phyloP scores from a whole-genome alignment of 768 basidiomycete species.

The Coprinopsis cinerea region DNA sequence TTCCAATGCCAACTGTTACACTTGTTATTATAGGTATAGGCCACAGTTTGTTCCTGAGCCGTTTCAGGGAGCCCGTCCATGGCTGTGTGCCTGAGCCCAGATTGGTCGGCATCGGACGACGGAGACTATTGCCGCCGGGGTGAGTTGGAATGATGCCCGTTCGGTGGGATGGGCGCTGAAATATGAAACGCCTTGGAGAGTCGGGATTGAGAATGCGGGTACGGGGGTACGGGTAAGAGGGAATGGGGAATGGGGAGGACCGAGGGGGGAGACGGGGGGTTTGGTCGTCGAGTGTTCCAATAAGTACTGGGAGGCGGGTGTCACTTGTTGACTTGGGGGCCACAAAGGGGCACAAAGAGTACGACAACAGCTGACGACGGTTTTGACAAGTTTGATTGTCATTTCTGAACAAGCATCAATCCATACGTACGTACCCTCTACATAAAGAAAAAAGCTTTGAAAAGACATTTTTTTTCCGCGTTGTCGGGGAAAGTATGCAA shows the following conservation, averaged over 20 bases:
- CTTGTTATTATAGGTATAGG: no score
- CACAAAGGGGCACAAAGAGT: not conserved
- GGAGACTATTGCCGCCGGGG: not conserved
- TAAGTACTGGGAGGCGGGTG: not conserved
- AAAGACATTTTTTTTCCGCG: not conserved
- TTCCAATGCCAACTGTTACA: not conserved
- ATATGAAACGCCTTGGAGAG: no score
- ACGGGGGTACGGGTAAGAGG: no score
- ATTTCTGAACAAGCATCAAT: constrained; percentile 3
- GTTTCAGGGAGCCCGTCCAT: not conserved
- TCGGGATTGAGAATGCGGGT: no score
- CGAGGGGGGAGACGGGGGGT: not conserved
- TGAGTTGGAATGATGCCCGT: no score
- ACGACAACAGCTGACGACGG: not conserved
- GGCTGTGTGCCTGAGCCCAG: constrained; percentile 3
- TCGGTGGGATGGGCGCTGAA: not conserved
- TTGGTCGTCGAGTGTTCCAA: not conserved
- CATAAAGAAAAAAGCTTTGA: no score
- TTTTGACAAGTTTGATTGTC: not conserved
- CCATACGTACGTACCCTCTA: not conserved
- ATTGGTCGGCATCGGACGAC: not conserved
- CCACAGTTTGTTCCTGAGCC: not conserved
- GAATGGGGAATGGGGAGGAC: not conserved
- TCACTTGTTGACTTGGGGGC: not conserved
- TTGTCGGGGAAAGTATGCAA: not conserved